Evolutionary conservation across 495 filamentous ascomycete species (phyloP).

Genomic region (Penicillium ucsense): DNA sequence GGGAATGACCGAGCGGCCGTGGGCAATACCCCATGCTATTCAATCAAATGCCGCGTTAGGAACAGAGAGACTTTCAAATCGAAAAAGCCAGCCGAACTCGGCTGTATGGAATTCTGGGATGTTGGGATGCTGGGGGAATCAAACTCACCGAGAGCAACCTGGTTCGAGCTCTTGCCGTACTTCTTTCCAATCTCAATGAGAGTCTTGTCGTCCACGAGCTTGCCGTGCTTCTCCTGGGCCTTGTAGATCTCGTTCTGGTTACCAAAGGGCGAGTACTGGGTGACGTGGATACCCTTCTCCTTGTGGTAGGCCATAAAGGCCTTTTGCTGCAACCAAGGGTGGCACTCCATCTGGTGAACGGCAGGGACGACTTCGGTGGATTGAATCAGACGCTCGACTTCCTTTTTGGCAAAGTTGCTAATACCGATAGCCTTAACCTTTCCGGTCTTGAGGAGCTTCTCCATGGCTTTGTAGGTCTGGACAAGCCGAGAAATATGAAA

Average conservation of each 20-base stretch:
- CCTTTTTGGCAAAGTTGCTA: constrained; percentile 62
- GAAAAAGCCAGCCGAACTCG: no score
- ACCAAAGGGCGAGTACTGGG: constrained; percentile 60
- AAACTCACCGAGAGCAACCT: constrained; percentile 40
- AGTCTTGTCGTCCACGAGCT: constrained; percentile 52
- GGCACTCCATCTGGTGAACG: constrained; percentile 55
- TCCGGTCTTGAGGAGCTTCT: constrained; percentile 44
- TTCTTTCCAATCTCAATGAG: constrained; percentile 52
- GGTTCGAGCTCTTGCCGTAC: constrained; percentile 50
- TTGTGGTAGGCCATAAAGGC: constrained; percentile 47
- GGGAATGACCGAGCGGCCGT: constrained; percentile 55
- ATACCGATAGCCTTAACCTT: constrained; percentile 62
- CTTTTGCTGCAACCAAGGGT: constrained; percentile 54
- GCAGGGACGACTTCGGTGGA: constrained; percentile 46
- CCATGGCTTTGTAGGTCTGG: constrained; percentile 57
- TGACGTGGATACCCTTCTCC: constrained; percentile 48
- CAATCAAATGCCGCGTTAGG: no score
- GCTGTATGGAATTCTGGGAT: no score
- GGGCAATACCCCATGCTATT: constrained; percentile 52
- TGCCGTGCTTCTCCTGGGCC: constrained; percentile 34
- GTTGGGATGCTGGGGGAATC: no score
- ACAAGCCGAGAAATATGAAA: no score
- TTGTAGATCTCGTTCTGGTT: constrained; percentile 60
- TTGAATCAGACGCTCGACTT: constrained; percentile 57
- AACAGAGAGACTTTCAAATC: no score